These are phyloP conservation scores for Beauveria asiatica DNA, from an alignment of 2,329 filamentous ascomycete species.

Conservation along the genomic window DNA sequence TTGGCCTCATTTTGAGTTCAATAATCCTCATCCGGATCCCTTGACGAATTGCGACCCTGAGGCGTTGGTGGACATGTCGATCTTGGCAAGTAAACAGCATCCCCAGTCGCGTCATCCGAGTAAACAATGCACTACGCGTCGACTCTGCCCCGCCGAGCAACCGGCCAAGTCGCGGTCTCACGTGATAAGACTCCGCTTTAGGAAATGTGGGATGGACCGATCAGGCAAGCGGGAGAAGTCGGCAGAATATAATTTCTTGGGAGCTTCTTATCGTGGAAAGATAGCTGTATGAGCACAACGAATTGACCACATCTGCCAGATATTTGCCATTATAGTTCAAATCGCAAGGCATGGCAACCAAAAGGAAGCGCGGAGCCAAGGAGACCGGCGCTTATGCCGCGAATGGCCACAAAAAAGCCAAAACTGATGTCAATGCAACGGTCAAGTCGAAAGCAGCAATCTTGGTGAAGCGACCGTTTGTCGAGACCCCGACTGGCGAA, in stretches of 20 bases:
- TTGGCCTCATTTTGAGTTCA: neutral
- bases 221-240: neutral
- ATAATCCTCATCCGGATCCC: neutral
- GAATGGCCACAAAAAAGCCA: slow-evolving; percentile 24
- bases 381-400: slow-evolving; percentile 16
- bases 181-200: neutral
- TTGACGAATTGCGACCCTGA: neutral
- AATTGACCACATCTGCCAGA: slow-evolving; percentile 15
- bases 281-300: neutral
- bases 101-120: slow-evolving; percentile 8
- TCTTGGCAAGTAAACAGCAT: slow-evolving; percentile 1
- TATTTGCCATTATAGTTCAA: slow-evolving; percentile 12
- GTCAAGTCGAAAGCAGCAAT: slow-evolving; percentile 14
- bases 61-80: neutral
- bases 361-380: slow-evolving; percentile 26
- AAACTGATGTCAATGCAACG: slow-evolving; percentile 19
- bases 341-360: slow-evolving; percentile 22
- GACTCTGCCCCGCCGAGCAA: slow-evolving; percentile 4
- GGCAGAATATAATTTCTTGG: slow-evolving; percentile 11
- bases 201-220: neutral
- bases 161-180: neutral
- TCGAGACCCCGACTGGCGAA: slow-evolving; percentile 41
- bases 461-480: slow-evolving; percentile 35
- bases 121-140: slow-evolving; percentile 10
- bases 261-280: neutral